Evolutionary conservation across 306 rosid genomes (phyloP), one percentile per base, ranked within the genome.

Genomic region (Trifolium subterraneum): DNA sequence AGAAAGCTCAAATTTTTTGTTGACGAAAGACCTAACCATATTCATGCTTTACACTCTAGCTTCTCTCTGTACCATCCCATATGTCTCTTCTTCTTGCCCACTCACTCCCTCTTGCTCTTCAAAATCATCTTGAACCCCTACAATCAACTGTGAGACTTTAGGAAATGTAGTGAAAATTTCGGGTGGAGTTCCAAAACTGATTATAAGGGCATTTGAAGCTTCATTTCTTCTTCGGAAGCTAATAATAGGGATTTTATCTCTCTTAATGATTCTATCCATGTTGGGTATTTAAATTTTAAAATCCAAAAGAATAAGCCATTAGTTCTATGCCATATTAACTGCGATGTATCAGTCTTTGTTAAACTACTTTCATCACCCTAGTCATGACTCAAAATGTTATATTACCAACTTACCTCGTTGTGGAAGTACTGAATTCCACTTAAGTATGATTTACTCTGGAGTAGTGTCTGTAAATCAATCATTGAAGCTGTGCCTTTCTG

Each of bases 361-460:
- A 54, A 38, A 13, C 54, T 41, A 19, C 14, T 64, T 10, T 64
- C 52, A 22, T 65, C 50, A 5, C 66, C 31, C 7, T 13, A 27
- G 10, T 27, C 64, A 64, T 29, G 55, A 64, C 62, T 68, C 61
- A 18, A 51, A 51, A 62, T 66, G 42, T 58, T 64, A 42, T 48
- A 23, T 38, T 51, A 51, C 51, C 52, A 52, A 64, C 20, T 64
- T 15, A 25, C 38, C 11, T 44, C 36, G 58, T 51, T 18, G 3
- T 51, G 23, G 27, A 69, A 22, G 36, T 61, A 22, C 10, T 1
- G 0, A 74, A 35, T 64, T 64, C 25, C 64, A 12, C 8, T 36
- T 48, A 27, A 22, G 19, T 38, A 64, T 74, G n/a, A 52, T 75
- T 58, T 38, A 67, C 39, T 29, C 18, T 42, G 47, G 16, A 42